These are phyloP conservation scores for Hibiscus tridactylites DNA, from an alignment of 345 rosid species.

Conservation along the genomic window DNA sequence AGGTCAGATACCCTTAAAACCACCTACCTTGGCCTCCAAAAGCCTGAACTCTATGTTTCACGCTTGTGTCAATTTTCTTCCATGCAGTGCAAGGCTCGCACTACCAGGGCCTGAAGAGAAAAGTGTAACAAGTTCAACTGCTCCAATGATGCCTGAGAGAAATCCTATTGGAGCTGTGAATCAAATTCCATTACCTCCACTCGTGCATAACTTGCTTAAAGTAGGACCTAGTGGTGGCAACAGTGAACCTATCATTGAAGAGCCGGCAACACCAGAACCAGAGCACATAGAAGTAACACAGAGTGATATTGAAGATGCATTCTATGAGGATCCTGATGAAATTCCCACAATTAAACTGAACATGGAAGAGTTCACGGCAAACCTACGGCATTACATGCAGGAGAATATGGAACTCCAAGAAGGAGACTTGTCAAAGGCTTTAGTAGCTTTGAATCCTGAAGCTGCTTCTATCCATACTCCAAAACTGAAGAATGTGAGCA, in stretches of 20 bases:
- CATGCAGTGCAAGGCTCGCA: conserved; percentile 78
- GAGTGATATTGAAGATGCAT: conserved; percentile 67
- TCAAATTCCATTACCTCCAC: conserved; percentile 37
- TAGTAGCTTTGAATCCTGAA: conserved; percentile 67
- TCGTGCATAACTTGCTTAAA: conserved; percentile 22
- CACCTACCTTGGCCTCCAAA: conserved; percentile 2
- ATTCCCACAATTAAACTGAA: conserved; percentile 72
- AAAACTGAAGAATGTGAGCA: conserved; percentile 69
- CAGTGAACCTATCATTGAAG: conserved; percentile 69
- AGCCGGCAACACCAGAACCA: conserved; percentile 74
- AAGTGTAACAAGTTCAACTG: conserved; percentile 35
- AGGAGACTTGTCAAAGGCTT: conserved; percentile 69
- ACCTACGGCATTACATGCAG: conserved; percentile 52
- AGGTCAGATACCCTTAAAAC: background rate
- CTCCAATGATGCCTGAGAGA: conserved; percentile 24
- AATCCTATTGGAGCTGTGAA: conserved; percentile 30
- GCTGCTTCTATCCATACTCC: conserved; percentile 61
- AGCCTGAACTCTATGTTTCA: conserved; percentile 4
- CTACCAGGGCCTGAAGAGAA: conserved; percentile 80
- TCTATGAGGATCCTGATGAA: conserved; percentile 65
- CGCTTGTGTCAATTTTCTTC: conserved; percentile 16
- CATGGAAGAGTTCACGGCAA: conserved; percentile 47
- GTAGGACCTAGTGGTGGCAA: conserved; percentile 17
- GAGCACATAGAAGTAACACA: conserved; percentile 31
- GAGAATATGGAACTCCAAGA: conserved; percentile 64